Conservation (phyloP, 352 stramenopile genomes). For the Phytophthora boehmeriae region DNA sequence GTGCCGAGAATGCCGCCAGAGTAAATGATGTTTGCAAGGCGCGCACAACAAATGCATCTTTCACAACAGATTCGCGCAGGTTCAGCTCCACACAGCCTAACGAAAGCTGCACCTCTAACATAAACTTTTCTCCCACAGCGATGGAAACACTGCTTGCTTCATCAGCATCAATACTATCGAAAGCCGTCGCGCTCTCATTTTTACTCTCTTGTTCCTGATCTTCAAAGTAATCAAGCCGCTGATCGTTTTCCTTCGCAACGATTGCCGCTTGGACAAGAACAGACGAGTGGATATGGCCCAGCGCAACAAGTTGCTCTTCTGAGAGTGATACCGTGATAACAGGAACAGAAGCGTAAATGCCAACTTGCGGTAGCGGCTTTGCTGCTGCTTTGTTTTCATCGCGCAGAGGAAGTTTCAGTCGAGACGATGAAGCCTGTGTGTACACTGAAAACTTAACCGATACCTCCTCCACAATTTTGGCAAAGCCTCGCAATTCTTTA, state of each 20-base stretch:
- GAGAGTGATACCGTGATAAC: slow-evolving; percentile 49
- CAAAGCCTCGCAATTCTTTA: slow-evolving; percentile 40
- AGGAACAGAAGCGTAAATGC: slow-evolving; percentile 46
- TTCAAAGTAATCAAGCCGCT: slow-evolving; percentile 27
- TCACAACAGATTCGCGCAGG: slow-evolving; percentile 47
- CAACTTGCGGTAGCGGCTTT: slow-evolving; percentile 33
- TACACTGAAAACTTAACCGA: slow-evolving; percentile 61
- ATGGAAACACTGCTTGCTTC: slow-evolving; percentile 4
- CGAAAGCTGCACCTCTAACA: slow-evolving; percentile 54
- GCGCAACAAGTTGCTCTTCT: slow-evolving; percentile 54
- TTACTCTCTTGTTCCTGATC: slow-evolving; percentile 22
- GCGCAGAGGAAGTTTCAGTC: slow-evolving; percentile 26
- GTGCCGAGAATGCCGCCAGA: slow-evolving; percentile 46
- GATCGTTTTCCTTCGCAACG: slow-evolving; percentile 14
- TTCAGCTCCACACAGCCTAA: slow-evolving; percentile 62
- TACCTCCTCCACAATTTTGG: slow-evolving; percentile 65
- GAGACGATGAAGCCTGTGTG: slow-evolving; percentile 39
- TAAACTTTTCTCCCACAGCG: slow-evolving; percentile 42
- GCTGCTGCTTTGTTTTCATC: not conserved
- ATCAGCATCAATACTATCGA: slow-evolving; percentile 18
- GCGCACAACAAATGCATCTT: slow-evolving; percentile 60
- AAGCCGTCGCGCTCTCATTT: slow-evolving; percentile 22
- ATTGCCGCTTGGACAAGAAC: slow-evolving; percentile 38
- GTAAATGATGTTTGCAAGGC: slow-evolving; percentile 56
- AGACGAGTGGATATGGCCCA: slow-evolving; percentile 64